phyloP scores from a whole-genome alignment of 2,329 filamentous ascomycete genomes.

The Talaromyces sp. region DNA sequence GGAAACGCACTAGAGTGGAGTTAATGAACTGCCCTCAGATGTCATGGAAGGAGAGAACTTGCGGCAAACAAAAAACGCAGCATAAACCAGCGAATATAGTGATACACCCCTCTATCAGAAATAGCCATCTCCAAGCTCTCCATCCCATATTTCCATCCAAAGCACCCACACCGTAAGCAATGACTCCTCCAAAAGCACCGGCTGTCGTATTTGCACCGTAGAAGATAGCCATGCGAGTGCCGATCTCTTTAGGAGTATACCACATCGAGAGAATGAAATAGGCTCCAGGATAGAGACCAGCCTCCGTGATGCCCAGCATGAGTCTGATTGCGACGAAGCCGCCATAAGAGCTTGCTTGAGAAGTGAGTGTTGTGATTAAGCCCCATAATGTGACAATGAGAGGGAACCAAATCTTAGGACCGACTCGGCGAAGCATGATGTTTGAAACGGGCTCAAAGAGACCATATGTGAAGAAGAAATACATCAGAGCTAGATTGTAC shows the following conservation, averaged over 20 bases:
- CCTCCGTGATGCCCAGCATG: constrained; percentile 6
- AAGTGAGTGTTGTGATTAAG: constrained; percentile 8
- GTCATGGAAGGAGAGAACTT: not conserved
- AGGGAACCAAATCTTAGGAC: constrained; percentile 39
- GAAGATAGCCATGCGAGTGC: constrained; percentile 5
- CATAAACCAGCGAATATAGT: not conserved
- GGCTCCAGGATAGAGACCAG: constrained; percentile 6
- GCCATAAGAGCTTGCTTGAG: not conserved
- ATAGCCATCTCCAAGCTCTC: constrained; percentile 4
- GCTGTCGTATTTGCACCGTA: constrained; percentile 3
- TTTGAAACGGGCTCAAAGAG: constrained; percentile 24
- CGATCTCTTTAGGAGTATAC: constrained; percentile 9
- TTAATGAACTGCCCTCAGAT: not conserved
- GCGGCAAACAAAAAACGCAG: not conserved
- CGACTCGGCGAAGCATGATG: constrained; percentile 40
- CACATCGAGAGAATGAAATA: constrained; percentile 8
- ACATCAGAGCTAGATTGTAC: constrained; percentile 35
- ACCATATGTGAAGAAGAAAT: constrained; percentile 32
- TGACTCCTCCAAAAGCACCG: constrained; percentile 6
- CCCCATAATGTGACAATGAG: constrained; percentile 18
- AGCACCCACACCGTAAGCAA: constrained; percentile 4
- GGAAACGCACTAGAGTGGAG: not conserved
- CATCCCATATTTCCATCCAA: constrained; percentile 1
- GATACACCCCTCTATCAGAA: constrained; percentile 2
- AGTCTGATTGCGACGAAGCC: constrained; percentile 1